These are phyloP conservation scores for Phytomonas francai DNA, from an alignment of 208 protist species.

Conservation along the genomic window DNA sequence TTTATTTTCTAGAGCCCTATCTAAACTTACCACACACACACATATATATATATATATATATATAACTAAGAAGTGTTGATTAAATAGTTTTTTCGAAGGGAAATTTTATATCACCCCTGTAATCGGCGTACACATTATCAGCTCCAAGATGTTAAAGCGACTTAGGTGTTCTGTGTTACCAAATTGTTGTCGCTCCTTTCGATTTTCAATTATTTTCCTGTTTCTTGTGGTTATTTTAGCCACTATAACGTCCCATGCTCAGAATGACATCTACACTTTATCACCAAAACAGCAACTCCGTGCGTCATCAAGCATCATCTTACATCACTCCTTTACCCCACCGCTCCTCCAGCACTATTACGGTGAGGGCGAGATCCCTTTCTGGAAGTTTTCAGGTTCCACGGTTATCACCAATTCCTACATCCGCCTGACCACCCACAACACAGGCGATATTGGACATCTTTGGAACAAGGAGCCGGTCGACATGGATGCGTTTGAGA, in stretches of 20 bases:
- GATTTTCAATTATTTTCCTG: not conserved
- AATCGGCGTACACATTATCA: not conserved
- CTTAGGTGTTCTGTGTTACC: not conserved
- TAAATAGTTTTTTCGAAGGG: not conserved
- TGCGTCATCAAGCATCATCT: conserved; percentile 31
- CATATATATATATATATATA: not conserved
- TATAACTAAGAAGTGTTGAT: too few species aligned
- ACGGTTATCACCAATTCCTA: conserved; percentile 81
- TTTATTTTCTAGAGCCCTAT: not conserved
- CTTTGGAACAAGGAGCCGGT: conserved; percentile 77
- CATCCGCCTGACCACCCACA: conserved; percentile 71
- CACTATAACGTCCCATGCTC: not conserved
- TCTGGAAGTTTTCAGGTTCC: conserved; percentile 63
- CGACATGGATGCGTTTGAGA: conserved; percentile 73
- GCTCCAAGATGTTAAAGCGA: not conserved
- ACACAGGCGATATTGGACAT: conserved; percentile 32
- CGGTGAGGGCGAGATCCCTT: conserved; percentile 60
- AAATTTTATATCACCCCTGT: not conserved
- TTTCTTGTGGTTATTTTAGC: not conserved
- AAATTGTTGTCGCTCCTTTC: not conserved
- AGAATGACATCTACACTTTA: conserved; percentile 8
- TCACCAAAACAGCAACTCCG: conserved; percentile 36
- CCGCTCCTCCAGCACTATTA: conserved; percentile 64
- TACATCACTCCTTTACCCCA: conserved; percentile 69
- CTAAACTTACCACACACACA: not conserved